Evolutionary conservation across 495 filamentous ascomycete genomes (phyloP), one percentile per base, ranked within the genome.

Genomic region (Hyaloscypha finlandica): DNA sequence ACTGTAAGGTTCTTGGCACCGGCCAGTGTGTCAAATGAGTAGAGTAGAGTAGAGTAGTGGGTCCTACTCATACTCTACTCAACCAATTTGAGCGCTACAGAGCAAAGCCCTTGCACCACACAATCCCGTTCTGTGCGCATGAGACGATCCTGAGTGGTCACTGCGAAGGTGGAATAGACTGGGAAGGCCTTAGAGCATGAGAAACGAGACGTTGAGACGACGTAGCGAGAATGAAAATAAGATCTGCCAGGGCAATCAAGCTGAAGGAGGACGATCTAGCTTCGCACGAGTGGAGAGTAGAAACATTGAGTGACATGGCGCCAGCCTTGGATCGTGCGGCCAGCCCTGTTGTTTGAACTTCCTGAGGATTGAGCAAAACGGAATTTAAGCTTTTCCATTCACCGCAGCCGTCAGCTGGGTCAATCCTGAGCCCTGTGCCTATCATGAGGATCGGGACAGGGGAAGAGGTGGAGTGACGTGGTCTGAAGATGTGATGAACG

Each of bases 361-460:
- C 29, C 25, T 67, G 58, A 25, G 58, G 59, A 62, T 61, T 58
- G 61, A 66, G 64, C 64, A 66, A 53, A 66, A 53, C 57, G 33
- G 64, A 59, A 33, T 31, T 61, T 19, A 19, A 66, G 25, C 30
- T 53, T 60, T 31, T 59, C 53, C 56, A 19, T 19, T 19, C 14
- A 20, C 12, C 29, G n/a, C 30, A 55, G 8, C 5, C 25, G 19
- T 37, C 42, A 32, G 56, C 29, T n/a, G n/a, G n/a, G n/a, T n/a
- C n/a, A n/a, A n/a, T n/a, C n/a, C n/a, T n/a, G n/a, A n/a, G n/a
- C n/a, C n/a, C n/a, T n/a, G n/a, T n/a, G n/a, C n/a, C n/a, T n/a
- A n/a, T n/a, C n/a, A n/a, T n/a, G 6, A n/a, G 29, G 22, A 25
- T 33, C 32, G n/a, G 6, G 3, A 20, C 25, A 19, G 39, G 60